Percentiles rank a stretch among this genome's conserved stretches.
Evolutionary conservation across 768 basidiomycete genomes (phyloP).

Genomic region (Panaeolus papilionaceus): DNA sequence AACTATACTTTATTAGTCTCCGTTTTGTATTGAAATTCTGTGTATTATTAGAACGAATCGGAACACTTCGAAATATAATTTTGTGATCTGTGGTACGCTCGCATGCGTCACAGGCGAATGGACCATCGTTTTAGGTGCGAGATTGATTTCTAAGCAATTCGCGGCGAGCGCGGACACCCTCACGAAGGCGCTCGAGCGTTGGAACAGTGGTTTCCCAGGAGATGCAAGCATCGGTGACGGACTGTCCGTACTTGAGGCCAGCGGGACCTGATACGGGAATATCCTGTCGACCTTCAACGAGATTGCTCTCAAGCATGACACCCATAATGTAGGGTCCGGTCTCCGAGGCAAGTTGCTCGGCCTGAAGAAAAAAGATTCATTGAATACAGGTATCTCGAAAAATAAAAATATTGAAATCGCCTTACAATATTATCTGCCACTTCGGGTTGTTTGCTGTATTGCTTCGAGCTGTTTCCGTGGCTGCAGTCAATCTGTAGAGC

Average conservation of each 20-base stretch:
- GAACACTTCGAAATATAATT: neutral
- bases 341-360: slow-evolving; percentile 70
- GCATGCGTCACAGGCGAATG: no score
- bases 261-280: slow-evolving; percentile 75
- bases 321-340: slow-evolving; percentile 83
- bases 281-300: slow-evolving; percentile 87
- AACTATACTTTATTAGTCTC: neutral
- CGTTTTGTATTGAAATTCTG: neutral
- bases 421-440: slow-evolving; percentile 91
- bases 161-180: slow-evolving; percentile 83
- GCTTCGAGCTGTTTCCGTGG: slow-evolving; percentile 94
- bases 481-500: slow-evolving; percentile 87
- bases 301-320: slow-evolving; percentile 95
- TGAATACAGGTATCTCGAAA: neutral
- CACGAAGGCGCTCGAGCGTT: slow-evolving; percentile 82
- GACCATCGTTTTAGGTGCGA: neutral
- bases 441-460: slow-evolving; percentile 85
- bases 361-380: slow-evolving; percentile 47
- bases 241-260: slow-evolving; percentile 82
- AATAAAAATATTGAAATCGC: slow-evolving; percentile 20
- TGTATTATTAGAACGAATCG: slow-evolving; percentile 2
- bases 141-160: slow-evolving; percentile 44
- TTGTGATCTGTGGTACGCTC: no score
- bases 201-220: slow-evolving; percentile 90
- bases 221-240: slow-evolving; percentile 89